Evolutionary conservation across 257 asterid genomes (phyloP).

Genomic region (Parsonsia alboflavescens): DNA sequence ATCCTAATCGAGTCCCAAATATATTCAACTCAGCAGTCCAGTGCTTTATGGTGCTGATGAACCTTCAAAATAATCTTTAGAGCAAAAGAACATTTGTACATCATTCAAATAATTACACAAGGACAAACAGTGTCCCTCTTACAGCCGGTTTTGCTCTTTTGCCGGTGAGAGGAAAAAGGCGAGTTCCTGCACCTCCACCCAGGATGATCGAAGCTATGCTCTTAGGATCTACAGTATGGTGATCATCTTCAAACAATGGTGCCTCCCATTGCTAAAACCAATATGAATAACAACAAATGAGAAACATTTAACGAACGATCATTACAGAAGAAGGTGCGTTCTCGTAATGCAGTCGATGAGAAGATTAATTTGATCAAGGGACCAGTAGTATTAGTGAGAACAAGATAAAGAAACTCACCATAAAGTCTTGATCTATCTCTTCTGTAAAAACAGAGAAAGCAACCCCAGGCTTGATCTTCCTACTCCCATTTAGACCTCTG

Average conservation of each 20-base stretch:
- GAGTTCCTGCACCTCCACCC: conserved; percentile 97
- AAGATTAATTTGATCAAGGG: not conserved
- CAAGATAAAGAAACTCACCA: conserved; percentile 30
- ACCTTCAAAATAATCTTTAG: not conserved
- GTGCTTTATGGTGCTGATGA: not conserved
- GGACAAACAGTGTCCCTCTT: conserved; percentile 22
- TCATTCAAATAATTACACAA: not conserved
- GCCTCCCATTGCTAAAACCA: conserved; percentile 51
- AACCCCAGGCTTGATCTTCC: conserved; percentile 46
- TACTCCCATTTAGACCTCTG: conserved; percentile 22
- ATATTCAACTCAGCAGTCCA: not conserved
- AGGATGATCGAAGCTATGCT: conserved; percentile 73
- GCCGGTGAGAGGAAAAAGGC: conserved; percentile 93
- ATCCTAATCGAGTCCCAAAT: not conserved
- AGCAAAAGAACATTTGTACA: not conserved
- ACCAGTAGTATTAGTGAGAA: not conserved
- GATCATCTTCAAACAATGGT: conserved; percentile 35
- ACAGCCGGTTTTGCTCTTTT: conserved; percentile 95
- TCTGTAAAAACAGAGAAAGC: conserved; percentile 60
- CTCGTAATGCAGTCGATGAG: not conserved
- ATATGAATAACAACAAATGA: conserved; percentile 7
- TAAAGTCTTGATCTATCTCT: conserved; percentile 58
- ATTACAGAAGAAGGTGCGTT: not conserved
- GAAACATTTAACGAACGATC: not conserved
- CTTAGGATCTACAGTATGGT: conserved; percentile 58